These are phyloP conservation scores for Melampsora occidentalis DNA, from an alignment of 1,284 basidiomycete genomes.

Conservation along the genomic window DNA sequence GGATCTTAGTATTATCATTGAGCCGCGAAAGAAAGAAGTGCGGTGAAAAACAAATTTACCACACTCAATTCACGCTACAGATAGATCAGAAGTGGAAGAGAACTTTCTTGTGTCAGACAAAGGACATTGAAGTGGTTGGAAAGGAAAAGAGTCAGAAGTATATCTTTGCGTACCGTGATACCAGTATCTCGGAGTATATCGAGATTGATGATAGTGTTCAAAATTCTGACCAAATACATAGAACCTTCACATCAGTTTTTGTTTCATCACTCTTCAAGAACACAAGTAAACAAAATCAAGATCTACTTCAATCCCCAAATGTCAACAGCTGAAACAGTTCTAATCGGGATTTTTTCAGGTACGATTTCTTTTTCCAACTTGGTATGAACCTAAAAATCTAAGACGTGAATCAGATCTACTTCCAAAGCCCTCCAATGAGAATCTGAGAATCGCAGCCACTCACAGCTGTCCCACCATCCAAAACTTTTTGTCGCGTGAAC, in stretches of 20 bases:
- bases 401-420: neutral
- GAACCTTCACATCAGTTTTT: neutral
- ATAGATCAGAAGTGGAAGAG: neutral
- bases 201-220: slow-evolving; percentile 34
- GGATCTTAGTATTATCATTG: no score
- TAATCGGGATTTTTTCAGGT: slow-evolving; percentile 15
- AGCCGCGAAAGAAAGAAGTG: neutral
- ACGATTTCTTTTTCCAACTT: slow-evolving; percentile 39
- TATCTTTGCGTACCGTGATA: slow-evolving; percentile 20
- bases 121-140: neutral
- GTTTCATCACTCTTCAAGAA: neutral
- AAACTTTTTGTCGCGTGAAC: slow-evolving; percentile 31
- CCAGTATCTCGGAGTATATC: slow-evolving; percentile 16
- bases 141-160: neutral
- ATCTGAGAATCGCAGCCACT: neutral
- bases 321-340: slow-evolving; percentile 23
- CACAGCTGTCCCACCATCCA: slow-evolving; percentile 31
- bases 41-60: slow-evolving; percentile 12
- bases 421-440: neutral
- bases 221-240: neutral
- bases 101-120: neutral
- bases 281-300: neutral
- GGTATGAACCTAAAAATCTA: slow-evolving; percentile 20
- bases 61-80: slow-evolving; percentile 36
- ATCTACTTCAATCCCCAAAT: slow-evolving; percentile 35